phyloP scores from a whole-genome alignment of 1,139 yeast species.

The Spencermartinsiella ligniputridi region DNA sequence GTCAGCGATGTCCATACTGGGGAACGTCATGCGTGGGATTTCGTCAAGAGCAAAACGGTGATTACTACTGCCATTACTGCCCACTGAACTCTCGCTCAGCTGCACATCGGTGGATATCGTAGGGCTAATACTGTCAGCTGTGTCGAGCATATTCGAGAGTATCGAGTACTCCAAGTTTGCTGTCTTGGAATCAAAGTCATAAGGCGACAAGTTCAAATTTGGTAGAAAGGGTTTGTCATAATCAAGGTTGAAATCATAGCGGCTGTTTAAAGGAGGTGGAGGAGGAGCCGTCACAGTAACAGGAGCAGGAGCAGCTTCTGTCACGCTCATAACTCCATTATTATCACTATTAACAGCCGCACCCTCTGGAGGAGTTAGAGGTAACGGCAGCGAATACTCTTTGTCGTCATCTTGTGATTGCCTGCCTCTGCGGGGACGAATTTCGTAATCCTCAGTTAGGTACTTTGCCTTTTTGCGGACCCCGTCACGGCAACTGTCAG shows the following conservation, averaged over 20 bases:
- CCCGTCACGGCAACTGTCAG: constrained; percentile 74
- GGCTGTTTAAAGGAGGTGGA: background rate
- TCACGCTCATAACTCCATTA: too few relatives aligned
- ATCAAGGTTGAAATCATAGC: background rate
- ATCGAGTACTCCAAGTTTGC: constrained; percentile 81
- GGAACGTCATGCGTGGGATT: constrained; percentile 3
- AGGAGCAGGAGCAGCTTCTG: too few relatives aligned
- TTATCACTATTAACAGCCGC: background rate
- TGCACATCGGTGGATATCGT: background rate
- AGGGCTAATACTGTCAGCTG: constrained; percentile 4
- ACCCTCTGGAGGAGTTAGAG: constrained; percentile 17
- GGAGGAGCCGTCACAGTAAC: background rate
- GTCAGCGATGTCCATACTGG: constrained; percentile 3
- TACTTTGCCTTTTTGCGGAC: constrained; percentile 83
- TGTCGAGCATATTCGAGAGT: constrained; percentile 60
- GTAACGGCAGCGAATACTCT: constrained; percentile 5
- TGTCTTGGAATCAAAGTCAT: constrained; percentile 62
- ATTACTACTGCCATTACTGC: background rate
- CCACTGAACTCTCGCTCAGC: background rate
- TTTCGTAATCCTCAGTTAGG: constrained; percentile 34
- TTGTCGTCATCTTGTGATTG: background rate
- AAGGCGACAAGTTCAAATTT: constrained; percentile 11
- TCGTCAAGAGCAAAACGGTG: background rate
- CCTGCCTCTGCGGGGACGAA: background rate
- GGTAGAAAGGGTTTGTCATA: background rate